These are phyloP conservation scores for Trichosanthes truncata DNA, from an alignment of 306 rosid species.

Conservation along the genomic window DNA sequence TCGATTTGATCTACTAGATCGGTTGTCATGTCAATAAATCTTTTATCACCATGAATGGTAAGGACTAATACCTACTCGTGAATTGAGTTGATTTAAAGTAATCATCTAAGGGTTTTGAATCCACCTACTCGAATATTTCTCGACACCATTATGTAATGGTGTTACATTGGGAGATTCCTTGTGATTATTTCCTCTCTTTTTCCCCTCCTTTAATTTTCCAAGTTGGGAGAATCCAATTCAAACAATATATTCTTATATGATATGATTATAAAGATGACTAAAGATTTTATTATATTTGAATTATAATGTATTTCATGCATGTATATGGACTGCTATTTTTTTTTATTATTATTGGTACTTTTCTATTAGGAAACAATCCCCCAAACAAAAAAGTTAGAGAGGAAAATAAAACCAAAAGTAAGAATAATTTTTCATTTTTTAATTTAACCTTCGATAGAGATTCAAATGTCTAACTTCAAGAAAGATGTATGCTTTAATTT, in stretches of 20 bases:
- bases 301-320: background rate
- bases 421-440: no score
- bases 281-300: background rate
- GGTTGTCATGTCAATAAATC: background rate
- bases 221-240: conserved; percentile 1
- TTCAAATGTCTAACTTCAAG: no score
- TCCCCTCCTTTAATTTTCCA: background rate
- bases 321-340: background rate
- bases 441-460: no score
- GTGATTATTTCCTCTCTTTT: background rate
- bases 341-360: no score
- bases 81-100: background rate
- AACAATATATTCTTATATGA: background rate
- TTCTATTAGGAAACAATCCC: no score
- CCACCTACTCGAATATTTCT: background rate
- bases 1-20: background rate
- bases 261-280: background rate
- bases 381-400: no score
- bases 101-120: background rate
- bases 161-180: background rate
- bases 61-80: background rate
- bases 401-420: no score
- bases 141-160: background rate
- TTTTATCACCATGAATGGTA: background rate
- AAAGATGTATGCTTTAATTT: no score